phyloP scores from a whole-genome alignment of 176 grass and related monocot species.

The Alloteropsis semialata region DNA sequence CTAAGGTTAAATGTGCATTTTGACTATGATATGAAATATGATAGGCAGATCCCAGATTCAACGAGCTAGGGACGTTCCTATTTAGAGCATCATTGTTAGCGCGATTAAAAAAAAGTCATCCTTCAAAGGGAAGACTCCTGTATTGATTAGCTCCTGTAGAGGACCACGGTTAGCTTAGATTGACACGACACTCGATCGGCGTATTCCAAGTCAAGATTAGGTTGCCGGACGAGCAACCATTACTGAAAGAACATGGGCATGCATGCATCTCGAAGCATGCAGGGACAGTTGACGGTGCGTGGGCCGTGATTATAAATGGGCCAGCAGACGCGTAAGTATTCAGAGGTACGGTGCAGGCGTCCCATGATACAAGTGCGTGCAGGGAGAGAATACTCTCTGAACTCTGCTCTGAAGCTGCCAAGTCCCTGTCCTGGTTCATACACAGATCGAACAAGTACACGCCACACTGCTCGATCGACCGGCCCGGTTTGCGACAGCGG shows the following conservation, averaged over 20 bases:
- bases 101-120: too few species aligned
- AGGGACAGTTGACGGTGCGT: too few species aligned
- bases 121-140: not conserved
- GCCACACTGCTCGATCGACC: not conserved
- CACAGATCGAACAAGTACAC: not conserved
- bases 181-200: too few species aligned
- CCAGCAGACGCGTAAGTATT: not conserved
- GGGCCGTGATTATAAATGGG: not conserved
- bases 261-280: not conserved
- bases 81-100: not conserved
- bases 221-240: not conserved
- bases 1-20: too few species aligned
- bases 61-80: too few species aligned
- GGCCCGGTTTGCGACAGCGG: not conserved
- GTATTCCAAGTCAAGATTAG: not conserved
- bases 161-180: not conserved
- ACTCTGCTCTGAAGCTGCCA: too few species aligned
- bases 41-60: too few species aligned
- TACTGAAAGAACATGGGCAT: constrained; percentile 13
- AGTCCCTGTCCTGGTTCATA: not conserved
- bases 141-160: not conserved
- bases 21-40: too few species aligned
- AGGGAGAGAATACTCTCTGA: too few species aligned
- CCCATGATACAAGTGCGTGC: not conserved
- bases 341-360: not conserved